Evolutionary conservation across 2,329 filamentous ascomycete species (phyloP), one percentile per base, ranked within the genome.

Genomic region (Ophiosphaerella korrae): DNA sequence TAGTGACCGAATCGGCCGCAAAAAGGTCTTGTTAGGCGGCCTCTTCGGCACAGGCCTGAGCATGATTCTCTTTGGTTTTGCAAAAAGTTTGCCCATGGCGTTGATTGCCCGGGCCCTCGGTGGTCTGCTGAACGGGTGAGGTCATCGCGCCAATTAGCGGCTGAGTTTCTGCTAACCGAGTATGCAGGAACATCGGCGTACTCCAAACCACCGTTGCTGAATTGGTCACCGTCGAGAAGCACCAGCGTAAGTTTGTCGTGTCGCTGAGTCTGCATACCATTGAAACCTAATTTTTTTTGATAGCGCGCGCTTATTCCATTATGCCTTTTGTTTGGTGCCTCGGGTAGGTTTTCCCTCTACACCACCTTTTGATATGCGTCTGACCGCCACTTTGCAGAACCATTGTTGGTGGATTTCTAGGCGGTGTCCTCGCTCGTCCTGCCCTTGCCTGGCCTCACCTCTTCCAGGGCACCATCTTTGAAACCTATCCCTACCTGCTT

Each of bases 251-350:
- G 88, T 76, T 59, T 41, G 24, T 16, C 50, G 42, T 40, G 47
- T 40, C 32, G 48, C 26, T 42, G 45, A 48, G 41, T 42, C 45
- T 16, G 23, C 18, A 49, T 29, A 40, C 45, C 47, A 54, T 38
- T 38, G 31, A 21, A 45, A 37, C 57, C 66, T 74, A 60, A 74
- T 29, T 51, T 21, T 58, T 43, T 48, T 24, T 24, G 54, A 46
- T 58, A 92, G 89, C 92, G 62, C 90, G 90, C 64, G 94, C 93
- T 42, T 99, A 96, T 76, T 91, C 93, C 11, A 92, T 97, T 62
- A 97, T 99, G 92, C 94, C 94, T 6, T 91, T 96, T 71, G 90
- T 97, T 23, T 99, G 94, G 94, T 97, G 92, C 71, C 82, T 99
- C 68, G 94, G 94, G 81, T 90, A 79, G 76, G 72, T 64, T 56